phyloP scores from a whole-genome alignment of 257 asterid genomes.

The Ajuga chamaepitys region DNA sequence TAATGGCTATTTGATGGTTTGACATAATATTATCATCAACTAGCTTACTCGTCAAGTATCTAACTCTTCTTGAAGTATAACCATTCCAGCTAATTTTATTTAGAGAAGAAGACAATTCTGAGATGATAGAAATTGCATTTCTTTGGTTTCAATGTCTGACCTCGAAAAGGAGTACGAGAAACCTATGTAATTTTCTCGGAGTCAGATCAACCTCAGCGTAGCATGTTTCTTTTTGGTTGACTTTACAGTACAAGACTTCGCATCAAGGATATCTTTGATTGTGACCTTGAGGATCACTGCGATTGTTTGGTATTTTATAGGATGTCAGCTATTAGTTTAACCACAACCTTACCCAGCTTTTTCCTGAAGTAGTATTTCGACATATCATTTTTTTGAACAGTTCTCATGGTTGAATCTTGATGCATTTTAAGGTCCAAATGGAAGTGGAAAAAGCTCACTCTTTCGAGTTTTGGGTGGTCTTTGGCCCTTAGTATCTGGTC shows the following conservation, averaged over 20 bases:
- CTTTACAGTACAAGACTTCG: background rate
- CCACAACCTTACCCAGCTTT: slow-evolving; percentile 2
- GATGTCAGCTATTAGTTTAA: background rate
- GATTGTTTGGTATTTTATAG: background rate
- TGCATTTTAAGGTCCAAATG: slow-evolving; percentile 82
- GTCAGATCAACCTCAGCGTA: background rate
- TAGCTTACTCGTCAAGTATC: background rate
- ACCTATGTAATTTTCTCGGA: background rate
- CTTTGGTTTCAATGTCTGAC: background rate
- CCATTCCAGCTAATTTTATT: background rate
- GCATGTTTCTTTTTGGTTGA: background rate
- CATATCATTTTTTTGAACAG: slow-evolving; percentile 2
- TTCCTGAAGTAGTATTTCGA: background rate
- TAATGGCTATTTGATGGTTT: background rate
- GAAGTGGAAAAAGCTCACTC: slow-evolving; percentile 99
- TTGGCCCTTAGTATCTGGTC: slow-evolving; percentile 97
- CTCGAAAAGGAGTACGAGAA: background rate
- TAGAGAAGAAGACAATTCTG: background rate
- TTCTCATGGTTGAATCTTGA: background rate
- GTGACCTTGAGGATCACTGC: background rate
- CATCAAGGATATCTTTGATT: background rate
- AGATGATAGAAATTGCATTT: background rate
- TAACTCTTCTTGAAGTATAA: background rate
- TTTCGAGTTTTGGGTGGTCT: slow-evolving; percentile 98
- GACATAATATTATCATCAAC: slow-evolving; percentile 1